A percentile compares a stretch with the other conserved stretches of the same genome.
Evolutionary conservation across 2,329 filamentous ascomycete genomes (phyloP).

Genomic region (Rhynchosporium graminicola): DNA sequence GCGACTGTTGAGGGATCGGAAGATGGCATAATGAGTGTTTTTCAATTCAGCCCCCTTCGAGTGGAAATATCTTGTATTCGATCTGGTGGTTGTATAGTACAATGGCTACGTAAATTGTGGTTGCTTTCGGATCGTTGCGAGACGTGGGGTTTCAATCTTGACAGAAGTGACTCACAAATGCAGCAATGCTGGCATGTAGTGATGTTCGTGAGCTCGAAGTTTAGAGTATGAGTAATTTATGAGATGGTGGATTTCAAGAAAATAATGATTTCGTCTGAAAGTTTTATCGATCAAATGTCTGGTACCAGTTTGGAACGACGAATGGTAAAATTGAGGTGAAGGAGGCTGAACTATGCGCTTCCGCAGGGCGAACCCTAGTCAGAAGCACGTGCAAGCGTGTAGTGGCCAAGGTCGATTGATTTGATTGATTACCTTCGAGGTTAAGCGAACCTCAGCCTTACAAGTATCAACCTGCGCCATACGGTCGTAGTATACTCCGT

Average conservation of each 20-base stretch:
- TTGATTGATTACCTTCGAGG: too few species aligned
- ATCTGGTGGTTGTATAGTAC: background rate
- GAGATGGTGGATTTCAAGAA: background rate
- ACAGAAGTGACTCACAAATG: conserved; percentile 20
- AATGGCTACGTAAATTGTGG: conserved; percentile 9
- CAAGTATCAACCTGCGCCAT: too few species aligned
- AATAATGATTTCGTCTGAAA: background rate
- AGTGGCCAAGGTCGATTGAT: too few species aligned
- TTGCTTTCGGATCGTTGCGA: conserved; percentile 13
- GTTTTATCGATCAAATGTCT: background rate
- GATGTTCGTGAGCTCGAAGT: background rate
- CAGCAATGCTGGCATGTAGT: background rate
- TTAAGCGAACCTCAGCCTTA: too few species aligned
- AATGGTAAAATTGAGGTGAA: background rate
- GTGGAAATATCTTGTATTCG: conserved; percentile 5
- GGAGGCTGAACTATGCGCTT: conserved; percentile 6
- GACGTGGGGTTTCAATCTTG: conserved; percentile 19
- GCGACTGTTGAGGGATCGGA: conserved; percentile 25
- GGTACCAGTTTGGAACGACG: background rate
- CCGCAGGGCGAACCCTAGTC: background rate
- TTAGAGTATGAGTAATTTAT: background rate
- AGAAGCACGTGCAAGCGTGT: conserved; percentile 7
- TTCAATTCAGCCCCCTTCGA: background rate
- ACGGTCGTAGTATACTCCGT: too few species aligned
- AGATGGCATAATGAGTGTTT: conserved; percentile 26